Evolutionary conservation across 2,329 filamentous ascomycete genomes (phyloP), one percentile per base, ranked within the genome.

Genomic region (Colletotrichum theobromicola): DNA sequence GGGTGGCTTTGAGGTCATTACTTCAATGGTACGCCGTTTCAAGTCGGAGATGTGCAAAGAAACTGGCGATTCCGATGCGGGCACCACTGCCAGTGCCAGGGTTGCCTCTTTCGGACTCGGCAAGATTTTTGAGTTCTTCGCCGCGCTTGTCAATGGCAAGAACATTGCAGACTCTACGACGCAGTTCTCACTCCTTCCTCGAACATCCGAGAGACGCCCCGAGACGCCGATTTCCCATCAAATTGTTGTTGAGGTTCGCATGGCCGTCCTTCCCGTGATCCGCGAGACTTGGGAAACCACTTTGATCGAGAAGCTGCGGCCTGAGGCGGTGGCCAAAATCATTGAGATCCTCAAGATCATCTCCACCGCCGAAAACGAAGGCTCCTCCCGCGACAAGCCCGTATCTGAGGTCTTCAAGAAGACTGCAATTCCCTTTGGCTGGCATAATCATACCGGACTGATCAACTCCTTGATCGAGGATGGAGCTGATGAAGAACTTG

Each of bases 321-420:
- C 92, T 28, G 89, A 92, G 26, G 94, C 96, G 55, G 91, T 97
- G 21, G 94, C 94, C 78, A 93, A 92, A 68, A 87, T 98, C 16
- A 91, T 98, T 74, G 94, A 95, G 35, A 96, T 98, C 61, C 87
- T 99, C 72, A 94, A 94, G 78, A 91, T 91, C 7, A 93, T 97
- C 18, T 90, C 95, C 13, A 90, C 92, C 72, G 94, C 91, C n/a
- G 95, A 98, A 69, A 88, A 91, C 70, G 97, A 99, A 82, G 74
- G 94, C 91, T 21, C 74, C 42, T 46, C 53, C 67, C 63, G 62
- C 13, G 75, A 64, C 60, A 78, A 66, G 69, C 77, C 7, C 76
- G 64, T 81, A 2, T 83, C 85, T 66, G 78, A 80, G 18, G 81
- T 89, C 26, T 86, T 91, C 78, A 86, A 87, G 72, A 83, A 85